Conservation (phyloP, 495 filamentous ascomycete genomes). For the Neurospora sp. region DNA sequence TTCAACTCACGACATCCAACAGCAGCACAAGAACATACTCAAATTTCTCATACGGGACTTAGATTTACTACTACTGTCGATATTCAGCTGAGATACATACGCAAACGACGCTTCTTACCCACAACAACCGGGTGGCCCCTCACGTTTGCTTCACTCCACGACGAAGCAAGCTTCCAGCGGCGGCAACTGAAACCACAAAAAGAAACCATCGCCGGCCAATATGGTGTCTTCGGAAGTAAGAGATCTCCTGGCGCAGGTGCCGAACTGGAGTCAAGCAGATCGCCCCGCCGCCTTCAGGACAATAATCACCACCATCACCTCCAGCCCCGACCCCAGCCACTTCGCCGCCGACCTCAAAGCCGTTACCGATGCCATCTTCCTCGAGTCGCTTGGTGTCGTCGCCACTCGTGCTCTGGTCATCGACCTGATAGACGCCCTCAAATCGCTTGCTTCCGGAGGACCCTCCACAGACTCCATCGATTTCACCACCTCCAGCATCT, state of each 20-base stretch:
- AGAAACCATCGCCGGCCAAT: neutral
- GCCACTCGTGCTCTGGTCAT: constrained; percentile 60
- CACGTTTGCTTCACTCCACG: neutral
- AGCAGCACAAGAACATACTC: neutral
- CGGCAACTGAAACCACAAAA: neutral
- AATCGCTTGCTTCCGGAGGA: constrained; percentile 27
- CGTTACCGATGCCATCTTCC: constrained; percentile 59
- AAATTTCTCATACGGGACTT: neutral
- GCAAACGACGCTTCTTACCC: neutral
- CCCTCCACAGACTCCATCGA: neutral
- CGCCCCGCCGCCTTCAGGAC: constrained; percentile 49
- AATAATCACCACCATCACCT: constrained; percentile 55
- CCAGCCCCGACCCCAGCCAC: constrained; percentile 41
- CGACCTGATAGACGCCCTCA: constrained; percentile 52
- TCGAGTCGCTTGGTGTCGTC: constrained; percentile 62
- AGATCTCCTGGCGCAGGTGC: constrained; percentile 45
- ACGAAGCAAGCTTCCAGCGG: neutral
- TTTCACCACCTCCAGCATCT: constrained; percentile 34
- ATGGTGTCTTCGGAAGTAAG: constrained; percentile 24
- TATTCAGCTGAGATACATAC: neutral
- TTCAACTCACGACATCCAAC: neutral
- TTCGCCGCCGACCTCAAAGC: constrained; percentile 56
- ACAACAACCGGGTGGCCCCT: neutral
- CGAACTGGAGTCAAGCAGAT: constrained; percentile 38
- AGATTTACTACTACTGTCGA: neutral